These are phyloP conservation scores for Botrytis tulipae DNA, from an alignment of 2,329 filamentous ascomycete genomes.

Conservation along the genomic window DNA sequence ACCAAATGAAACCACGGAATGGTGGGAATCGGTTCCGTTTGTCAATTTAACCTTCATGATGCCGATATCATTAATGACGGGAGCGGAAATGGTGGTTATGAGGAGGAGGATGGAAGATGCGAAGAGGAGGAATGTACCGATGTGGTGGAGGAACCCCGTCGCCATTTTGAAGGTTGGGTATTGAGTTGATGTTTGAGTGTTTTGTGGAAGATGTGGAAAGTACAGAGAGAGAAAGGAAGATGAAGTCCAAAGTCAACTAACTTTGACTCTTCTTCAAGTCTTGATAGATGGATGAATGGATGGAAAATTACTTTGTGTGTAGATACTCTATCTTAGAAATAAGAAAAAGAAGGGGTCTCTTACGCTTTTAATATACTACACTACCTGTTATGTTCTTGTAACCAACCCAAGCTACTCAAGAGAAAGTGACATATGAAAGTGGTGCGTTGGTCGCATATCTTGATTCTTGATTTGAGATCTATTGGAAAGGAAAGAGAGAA, in stretches of 20 bases:
- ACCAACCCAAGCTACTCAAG: not conserved
- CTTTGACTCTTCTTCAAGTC: not conserved
- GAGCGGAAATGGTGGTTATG: constrained; percentile 57
- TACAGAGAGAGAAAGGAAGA: not conserved
- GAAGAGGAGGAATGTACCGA: constrained; percentile 58
- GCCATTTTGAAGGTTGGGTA: constrained; percentile 29
- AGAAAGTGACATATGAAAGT: constrained; percentile 7
- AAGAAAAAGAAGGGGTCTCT: not conserved
- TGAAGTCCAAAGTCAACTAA: not conserved
- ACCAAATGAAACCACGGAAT: constrained; percentile 51
- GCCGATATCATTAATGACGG: constrained; percentile 54
- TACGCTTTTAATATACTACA: not conserved
- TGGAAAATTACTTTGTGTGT: not conserved
- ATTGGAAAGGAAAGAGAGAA: not conserved
- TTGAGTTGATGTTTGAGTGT: not conserved
- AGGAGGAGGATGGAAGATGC: constrained; percentile 55
- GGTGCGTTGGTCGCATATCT: constrained; percentile 7
- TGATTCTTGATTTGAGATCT: not conserved
- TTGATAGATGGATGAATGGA: not conserved
- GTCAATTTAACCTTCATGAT: constrained; percentile 52
- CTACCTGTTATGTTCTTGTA: not conserved
- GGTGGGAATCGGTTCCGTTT: constrained; percentile 38
- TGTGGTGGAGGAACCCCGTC: constrained; percentile 47
- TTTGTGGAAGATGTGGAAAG: not conserved
- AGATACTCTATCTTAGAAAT: not conserved